Evolutionary conservation across 2,329 filamentous ascomycete genomes (phyloP), one percentile per base, ranked within the genome.

Genomic region (Cercospora sp.): DNA sequence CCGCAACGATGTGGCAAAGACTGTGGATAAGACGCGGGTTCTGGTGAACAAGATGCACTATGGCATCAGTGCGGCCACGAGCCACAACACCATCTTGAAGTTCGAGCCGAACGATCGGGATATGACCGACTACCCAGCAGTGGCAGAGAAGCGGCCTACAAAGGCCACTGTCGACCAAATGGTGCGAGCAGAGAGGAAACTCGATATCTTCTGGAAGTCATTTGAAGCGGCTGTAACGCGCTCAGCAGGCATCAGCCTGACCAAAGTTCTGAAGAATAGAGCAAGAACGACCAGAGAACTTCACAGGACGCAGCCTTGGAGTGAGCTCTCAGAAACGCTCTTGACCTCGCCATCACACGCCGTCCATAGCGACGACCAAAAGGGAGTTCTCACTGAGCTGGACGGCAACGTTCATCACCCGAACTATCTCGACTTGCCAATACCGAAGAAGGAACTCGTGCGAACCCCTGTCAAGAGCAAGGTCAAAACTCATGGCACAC

Each of bases 231-330:
- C 67, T 39, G 18, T 75, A 3, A 67, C 66, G 9, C 33, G 16
- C 4, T 39, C 48, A 9, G 58, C 31, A 8, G 61, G 42, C 33
- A 73, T 75, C 5, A 72, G 71, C 3, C 45, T 79, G 30, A 64
- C 70, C 0, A 75, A 72, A 5, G 76, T 76, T n/a, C 73, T 78
- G 45, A 18, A 77, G 1, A 26, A 72, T 8, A 66, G 69, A 1
- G 66, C 82, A 0, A 65, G 63, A 64, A 31, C 65, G 55, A 69
- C 69, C 63, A 80, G 81, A 3, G 72, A 69, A 1, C 71, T 87
- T 6, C 80, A 81, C 31, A 79, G 86, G n/a, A 87, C 84, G 0
- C 77, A 81, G 0, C 78, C 81, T 12, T 87, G 85, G 83, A 71
- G 80, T 30, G 81, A 84, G 63, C 78, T 79, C 16, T 33, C 57